Evolutionary conservation across 2,329 filamentous ascomycete species (phyloP).

Genomic region (Cordyceps fumosorosea): DNA sequence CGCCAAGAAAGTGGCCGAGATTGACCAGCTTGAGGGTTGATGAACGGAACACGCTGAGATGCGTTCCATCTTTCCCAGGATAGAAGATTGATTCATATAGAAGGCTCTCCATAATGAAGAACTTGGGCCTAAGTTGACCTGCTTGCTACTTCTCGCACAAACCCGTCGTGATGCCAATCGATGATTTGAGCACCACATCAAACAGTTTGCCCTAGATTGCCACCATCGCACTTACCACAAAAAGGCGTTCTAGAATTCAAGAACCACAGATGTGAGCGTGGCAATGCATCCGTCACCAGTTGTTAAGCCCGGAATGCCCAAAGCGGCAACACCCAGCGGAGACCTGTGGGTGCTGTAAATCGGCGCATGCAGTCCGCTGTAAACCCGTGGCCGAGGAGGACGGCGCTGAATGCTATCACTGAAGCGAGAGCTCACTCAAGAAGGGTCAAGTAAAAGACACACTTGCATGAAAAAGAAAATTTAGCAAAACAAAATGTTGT

Average conservation of each 20-base stretch:
- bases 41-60: not conserved
- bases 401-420: not conserved
- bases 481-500: not conserved
- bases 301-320: constrained; percentile 9
- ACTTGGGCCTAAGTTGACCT: not conserved
- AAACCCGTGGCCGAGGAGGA: not conserved
- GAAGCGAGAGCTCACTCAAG: not conserved
- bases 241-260: not conserved
- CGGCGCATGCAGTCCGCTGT: constrained; percentile 2
- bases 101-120: not conserved
- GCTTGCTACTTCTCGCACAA: not conserved
- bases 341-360: not conserved
- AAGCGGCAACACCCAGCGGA: constrained; percentile 8
- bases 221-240: not conserved
- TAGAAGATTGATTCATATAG: not conserved
- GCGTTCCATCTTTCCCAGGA: not conserved
- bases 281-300: not conserved
- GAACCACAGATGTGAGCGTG: not conserved
- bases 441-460: too few species aligned
- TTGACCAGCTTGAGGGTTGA: constrained; percentile 31
- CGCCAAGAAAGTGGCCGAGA: constrained; percentile 39
- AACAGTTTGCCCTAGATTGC: not conserved
- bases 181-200: not conserved
- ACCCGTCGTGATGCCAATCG: too few species aligned
- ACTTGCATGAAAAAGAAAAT: not conserved